Base-by-base conservation (phyloP, 1,284 basidiomycete species). In the Ceratobasidium sp. region DNA sequence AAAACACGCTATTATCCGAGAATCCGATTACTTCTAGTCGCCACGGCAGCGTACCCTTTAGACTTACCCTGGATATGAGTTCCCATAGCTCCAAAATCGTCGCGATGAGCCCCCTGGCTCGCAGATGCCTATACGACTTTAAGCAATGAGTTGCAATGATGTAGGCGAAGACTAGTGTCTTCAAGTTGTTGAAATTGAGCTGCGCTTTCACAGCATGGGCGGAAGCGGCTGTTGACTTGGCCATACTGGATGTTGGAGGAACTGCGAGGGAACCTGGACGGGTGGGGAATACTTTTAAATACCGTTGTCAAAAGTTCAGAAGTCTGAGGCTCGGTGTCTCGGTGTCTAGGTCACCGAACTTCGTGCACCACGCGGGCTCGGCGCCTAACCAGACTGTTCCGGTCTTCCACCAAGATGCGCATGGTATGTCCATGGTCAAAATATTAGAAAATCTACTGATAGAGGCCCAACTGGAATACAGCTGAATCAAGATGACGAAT, bases 401-500 rank as follows among this genome's bases (percentile, higher is more conserved):
- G 27, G 41, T 36, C 25, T 62, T 62, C 58, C 19, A 39, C 54
- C 64, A 73, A 62, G 27, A 75, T 75, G 74, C 74, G 74, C 33
- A 74, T 75, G 74, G 74, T 75, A 59, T 49, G 70, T 42, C 27
- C 33, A 36, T 36, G 11, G 33, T 36, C 33, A 11, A 36, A 36
- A 36, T 36, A 5, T 11, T 36, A 36, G n/a, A n/a, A 19, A 50
- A 50, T 50, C n/a, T 19, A 27, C 6, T 50, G 7, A 50, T 36
- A 50, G 11, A 14, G 13, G 44, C 16, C 67, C 54, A 13, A 39
- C 59, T 70, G 56, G 47, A 71, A 13, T 56, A 50, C 67, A 80
- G 79, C 72, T 80, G 53, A 76, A 76, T 68, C 86, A 87, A 72
- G 88, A 92, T 75, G 89, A 93, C 69, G 91, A 95, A 77, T 84